Evolutionary conservation across 371 early-diverging fungal genomes (phyloP).

Genomic region (Mortierella sp.): DNA sequence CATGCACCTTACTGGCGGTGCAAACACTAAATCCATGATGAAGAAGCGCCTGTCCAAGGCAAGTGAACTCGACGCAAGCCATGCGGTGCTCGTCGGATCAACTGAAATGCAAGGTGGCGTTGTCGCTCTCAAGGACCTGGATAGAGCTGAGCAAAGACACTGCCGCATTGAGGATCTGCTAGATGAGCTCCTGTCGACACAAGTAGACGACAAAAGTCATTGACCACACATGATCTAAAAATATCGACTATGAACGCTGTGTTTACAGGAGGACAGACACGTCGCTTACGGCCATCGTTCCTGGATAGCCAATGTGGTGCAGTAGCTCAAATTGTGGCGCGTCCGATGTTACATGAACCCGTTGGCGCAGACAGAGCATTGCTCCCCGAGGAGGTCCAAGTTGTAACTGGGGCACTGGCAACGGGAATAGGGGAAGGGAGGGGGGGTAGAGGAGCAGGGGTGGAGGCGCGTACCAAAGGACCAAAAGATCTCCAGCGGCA

Average conservation of each 20-base stretch:
- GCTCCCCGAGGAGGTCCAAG: too few relatives aligned
- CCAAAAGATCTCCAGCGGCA: conserved; percentile 16
- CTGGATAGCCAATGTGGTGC: too few relatives aligned
- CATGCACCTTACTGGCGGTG: conserved; percentile 27
- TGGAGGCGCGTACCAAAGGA: conserved; percentile 9
- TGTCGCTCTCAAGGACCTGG: conserved; percentile 44
- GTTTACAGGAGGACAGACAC: too few relatives aligned
- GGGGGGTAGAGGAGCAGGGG: background rate
- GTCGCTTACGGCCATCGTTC: too few relatives aligned
- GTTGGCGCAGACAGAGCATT: too few relatives aligned
- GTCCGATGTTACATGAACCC: too few relatives aligned
- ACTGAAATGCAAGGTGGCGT: conserved; percentile 39
- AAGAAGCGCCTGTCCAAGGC: conserved; percentile 42
- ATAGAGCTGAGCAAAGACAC: conserved; percentile 31
- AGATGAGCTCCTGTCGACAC: conserved; percentile 4
- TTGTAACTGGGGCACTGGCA: too few relatives aligned
- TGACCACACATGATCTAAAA: too few relatives aligned
- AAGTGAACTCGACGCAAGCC: conserved; percentile 45
- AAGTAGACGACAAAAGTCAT: too few relatives aligned
- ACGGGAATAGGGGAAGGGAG: too few relatives aligned
- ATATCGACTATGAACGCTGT: too few relatives aligned
- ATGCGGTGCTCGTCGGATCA: conserved; percentile 50
- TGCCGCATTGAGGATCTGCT: conserved; percentile 32
- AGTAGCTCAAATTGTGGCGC: too few relatives aligned
- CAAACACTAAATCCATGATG: conserved; percentile 27